These are phyloP conservation scores for Didymosphaeria variabile DNA, from an alignment of 2,329 filamentous ascomycete genomes.

Conservation along the genomic window DNA sequence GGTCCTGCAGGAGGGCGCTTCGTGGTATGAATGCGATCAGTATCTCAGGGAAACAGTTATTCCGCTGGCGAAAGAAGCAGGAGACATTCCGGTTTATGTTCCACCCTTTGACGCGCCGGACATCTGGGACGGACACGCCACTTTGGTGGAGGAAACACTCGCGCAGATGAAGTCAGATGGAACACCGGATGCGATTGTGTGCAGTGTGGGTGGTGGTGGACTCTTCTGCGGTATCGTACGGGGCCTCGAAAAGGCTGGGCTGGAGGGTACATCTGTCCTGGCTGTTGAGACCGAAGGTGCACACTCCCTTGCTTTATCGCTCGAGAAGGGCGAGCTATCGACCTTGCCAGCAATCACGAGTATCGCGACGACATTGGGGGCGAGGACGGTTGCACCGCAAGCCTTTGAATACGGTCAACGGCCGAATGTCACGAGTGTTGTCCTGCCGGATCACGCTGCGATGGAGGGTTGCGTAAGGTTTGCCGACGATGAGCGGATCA, in stretches of 20 bases:
- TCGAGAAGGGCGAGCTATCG: slow-evolving; percentile 64
- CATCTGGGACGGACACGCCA: slow-evolving; percentile 70
- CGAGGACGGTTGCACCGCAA: slow-evolving; percentile 69
- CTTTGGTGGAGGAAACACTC: slow-evolving; percentile 61
- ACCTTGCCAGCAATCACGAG: slow-evolving; percentile 76
- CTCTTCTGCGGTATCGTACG: slow-evolving; percentile 76
- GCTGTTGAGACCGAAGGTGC: slow-evolving; percentile 79
- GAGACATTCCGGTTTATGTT: slow-evolving; percentile 62
- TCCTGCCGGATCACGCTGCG: slow-evolving; percentile 77
- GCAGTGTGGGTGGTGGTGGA: slow-evolving; percentile 80
- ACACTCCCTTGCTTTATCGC: slow-evolving; percentile 70
- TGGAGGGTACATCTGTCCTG: slow-evolving; percentile 58
- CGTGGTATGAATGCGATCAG: slow-evolving; percentile 73
- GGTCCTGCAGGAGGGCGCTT: slow-evolving; percentile 71
- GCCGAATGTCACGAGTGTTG: slow-evolving; percentile 65
- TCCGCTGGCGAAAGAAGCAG: slow-evolving; percentile 22
- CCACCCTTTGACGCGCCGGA: slow-evolving; percentile 72
- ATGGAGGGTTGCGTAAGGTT: slow-evolving; percentile 77
- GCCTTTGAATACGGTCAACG: slow-evolving; percentile 68
- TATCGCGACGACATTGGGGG: slow-evolving; percentile 76
- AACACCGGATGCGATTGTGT: slow-evolving; percentile 72
- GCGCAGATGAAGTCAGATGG: slow-evolving; percentile 47
- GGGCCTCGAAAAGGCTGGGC: slow-evolving; percentile 62
- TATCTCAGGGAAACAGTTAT: slow-evolving; percentile 68
- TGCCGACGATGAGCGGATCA: slow-evolving; percentile 78